These are phyloP conservation scores for Thelonectria rubi DNA, from an alignment of 2,329 filamentous ascomycete genomes.

Conservation along the genomic window DNA sequence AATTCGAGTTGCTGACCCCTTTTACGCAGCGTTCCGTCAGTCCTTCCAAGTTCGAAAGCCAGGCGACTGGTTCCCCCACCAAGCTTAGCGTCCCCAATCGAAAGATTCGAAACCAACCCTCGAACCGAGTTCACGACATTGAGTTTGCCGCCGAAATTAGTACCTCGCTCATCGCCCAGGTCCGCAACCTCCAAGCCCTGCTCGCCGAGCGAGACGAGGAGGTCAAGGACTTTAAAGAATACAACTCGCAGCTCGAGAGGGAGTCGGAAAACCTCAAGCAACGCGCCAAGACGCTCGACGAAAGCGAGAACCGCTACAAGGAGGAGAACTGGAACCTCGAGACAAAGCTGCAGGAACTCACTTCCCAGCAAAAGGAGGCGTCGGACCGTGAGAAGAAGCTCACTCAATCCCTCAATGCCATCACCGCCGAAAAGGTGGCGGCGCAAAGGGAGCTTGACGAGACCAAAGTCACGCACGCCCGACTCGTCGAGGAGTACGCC, in stretches of 20 bases:
- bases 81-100: constrained; percentile 89
- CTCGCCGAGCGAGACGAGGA: constrained; percentile 89
- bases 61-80: constrained; percentile 85
- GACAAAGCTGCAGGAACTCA: constrained; percentile 86
- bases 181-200: constrained; percentile 86
- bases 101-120: constrained; percentile 88
- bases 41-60: constrained; percentile 82
- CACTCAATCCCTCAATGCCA: constrained; percentile 73
- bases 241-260: constrained; percentile 82
- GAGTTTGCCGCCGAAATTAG: constrained; percentile 99
- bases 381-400: constrained; percentile 86
- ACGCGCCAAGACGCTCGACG: constrained; percentile 82
- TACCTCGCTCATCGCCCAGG: constrained; percentile 91
- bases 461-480: constrained; percentile 80
- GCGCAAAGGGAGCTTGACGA: constrained; percentile 92
- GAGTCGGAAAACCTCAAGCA: constrained; percentile 83
- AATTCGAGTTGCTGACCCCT: constrained; percentile 27
- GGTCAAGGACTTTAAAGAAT: constrained; percentile 76
- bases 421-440: constrained; percentile 78
- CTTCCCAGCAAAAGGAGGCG: constrained; percentile 76
- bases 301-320: constrained; percentile 95
- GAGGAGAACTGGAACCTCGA: constrained; percentile 99
- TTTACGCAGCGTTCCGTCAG: constrained; percentile 70
- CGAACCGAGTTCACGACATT: constrained; percentile 91
- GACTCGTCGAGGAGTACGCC: constrained; percentile 82